Conservation (phyloP, 306 rosid genomes). For the Gastrolobium villosum region DNA sequence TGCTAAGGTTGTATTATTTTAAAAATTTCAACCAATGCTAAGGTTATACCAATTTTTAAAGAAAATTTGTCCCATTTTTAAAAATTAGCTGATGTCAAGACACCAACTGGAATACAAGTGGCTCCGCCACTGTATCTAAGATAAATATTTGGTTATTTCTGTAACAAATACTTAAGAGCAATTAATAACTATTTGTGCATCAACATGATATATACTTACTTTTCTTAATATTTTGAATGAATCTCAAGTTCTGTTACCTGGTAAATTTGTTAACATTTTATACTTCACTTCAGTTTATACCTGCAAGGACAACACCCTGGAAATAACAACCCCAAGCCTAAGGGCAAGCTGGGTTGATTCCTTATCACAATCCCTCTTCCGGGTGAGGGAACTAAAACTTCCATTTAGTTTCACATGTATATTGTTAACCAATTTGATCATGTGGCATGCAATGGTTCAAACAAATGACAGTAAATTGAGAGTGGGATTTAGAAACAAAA, state of each 20-base stretch:
- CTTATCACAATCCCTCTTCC: no score
- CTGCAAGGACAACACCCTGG: background rate
- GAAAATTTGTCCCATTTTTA: no score
- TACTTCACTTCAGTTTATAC: background rate
- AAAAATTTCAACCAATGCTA: no score
- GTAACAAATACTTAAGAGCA: background rate
- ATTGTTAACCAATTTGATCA: background rate
- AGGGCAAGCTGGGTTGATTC: background rate
- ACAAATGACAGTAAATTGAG: background rate
- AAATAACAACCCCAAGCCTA: background rate
- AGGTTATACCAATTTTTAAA: no score
- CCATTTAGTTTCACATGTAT: no score
- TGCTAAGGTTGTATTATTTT: no score
- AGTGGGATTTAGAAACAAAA: background rate
- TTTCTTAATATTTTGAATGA: background rate
- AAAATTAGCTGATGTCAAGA: no score
- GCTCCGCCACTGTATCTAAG: no score
- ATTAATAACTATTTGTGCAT: background rate
- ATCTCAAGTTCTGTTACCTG: no score
- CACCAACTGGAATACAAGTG: no score
- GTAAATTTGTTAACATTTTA: background rate
- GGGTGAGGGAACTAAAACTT: no score
- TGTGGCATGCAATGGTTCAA: background rate
- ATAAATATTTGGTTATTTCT: no score
- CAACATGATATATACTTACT: background rate